These are phyloP conservation scores for Ceriops zippeliana DNA, from an alignment of 345 rosid genomes.

Conservation along the genomic window DNA sequence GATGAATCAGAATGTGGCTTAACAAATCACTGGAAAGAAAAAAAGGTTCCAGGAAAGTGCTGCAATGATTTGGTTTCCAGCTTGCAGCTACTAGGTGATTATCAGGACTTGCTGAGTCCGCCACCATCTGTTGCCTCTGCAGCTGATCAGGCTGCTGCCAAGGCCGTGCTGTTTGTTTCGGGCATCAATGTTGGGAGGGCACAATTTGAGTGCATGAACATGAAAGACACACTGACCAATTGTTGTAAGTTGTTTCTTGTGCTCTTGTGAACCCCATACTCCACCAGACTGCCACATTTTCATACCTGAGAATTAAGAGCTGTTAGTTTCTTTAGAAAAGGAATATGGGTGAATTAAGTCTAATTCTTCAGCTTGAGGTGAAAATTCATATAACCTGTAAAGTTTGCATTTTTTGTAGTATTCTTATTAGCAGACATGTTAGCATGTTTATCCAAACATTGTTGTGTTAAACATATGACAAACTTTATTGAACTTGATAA, in stretches of 20 bases:
- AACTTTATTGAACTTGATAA: no score
- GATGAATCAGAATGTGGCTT: slow-evolving; percentile 49
- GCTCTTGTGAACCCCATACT: no score
- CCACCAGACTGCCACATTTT: no score
- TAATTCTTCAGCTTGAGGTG: no score
- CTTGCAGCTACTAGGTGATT: slow-evolving; percentile 81
- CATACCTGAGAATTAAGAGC: no score
- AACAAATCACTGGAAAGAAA: slow-evolving; percentile 54
- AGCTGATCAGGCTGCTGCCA: slow-evolving; percentile 94
- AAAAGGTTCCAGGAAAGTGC: slow-evolving; percentile 46
- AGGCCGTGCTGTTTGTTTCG: slow-evolving; percentile 65
- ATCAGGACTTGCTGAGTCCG: slow-evolving; percentile 69
- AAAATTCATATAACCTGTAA: no score
- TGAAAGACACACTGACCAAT: slow-evolving; percentile 64
- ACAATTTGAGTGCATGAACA: slow-evolving; percentile 60
- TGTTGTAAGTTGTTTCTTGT: slow-evolving; percentile 56
- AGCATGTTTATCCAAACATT: no score
- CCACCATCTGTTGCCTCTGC: slow-evolving; percentile 60
- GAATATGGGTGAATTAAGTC: no score
- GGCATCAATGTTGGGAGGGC: slow-evolving; percentile 61
- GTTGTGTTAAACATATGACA: no score
- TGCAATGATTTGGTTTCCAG: slow-evolving; percentile 66
- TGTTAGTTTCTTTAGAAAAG: no score
- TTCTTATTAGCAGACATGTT: no score
- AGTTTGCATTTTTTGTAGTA: no score